A percentile compares a stretch with the other conserved stretches of the same genome.
These are phyloP conservation scores for Paratinospora sagittata DNA, from an alignment of 164 flowering plant genomes.

Conservation along the genomic window DNA sequence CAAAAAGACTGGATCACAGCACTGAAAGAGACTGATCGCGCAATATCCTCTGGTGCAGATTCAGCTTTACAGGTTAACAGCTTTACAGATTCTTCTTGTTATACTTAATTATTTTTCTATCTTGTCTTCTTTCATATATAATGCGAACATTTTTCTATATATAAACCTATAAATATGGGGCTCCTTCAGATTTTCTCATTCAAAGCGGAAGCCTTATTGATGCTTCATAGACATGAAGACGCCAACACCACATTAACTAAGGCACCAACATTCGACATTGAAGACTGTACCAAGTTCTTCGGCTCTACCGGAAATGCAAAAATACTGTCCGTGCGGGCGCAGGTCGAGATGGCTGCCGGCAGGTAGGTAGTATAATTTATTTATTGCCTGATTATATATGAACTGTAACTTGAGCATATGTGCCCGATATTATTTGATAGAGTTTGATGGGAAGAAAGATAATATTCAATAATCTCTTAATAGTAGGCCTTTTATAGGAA, in stretches of 20 bases:
- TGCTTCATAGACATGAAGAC: constrained; percentile 61
- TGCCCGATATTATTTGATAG: too few relatives aligned
- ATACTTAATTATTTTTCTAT: neutral
- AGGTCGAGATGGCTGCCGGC: constrained; percentile 63
- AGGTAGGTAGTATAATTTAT: constrained; percentile 43
- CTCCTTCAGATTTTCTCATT: constrained; percentile 40
- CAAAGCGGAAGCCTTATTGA: constrained; percentile 76
- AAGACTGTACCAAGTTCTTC: constrained; percentile 40
- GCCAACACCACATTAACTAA: constrained; percentile 37
- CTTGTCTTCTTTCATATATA: too few relatives aligned
- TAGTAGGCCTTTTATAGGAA: too few relatives aligned
- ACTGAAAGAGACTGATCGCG: constrained; percentile 43
- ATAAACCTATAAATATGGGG: neutral
- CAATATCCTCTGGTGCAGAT: constrained; percentile 64
- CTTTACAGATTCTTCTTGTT: neutral
- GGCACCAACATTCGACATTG: constrained; percentile 31
- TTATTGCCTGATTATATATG: too few relatives aligned
- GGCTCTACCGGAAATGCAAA: constrained; percentile 34
- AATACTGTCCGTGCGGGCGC: constrained; percentile 37
- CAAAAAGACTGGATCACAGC: constrained; percentile 46
- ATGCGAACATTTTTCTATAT: neutral
- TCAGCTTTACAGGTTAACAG: constrained; percentile 61
- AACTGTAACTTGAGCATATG: neutral
- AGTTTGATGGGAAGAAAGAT: too few relatives aligned
- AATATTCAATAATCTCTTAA: too few relatives aligned